Base-by-base conservation (phyloP, 192 early-diverging fungal species). In the Backusella sp. region DNA sequence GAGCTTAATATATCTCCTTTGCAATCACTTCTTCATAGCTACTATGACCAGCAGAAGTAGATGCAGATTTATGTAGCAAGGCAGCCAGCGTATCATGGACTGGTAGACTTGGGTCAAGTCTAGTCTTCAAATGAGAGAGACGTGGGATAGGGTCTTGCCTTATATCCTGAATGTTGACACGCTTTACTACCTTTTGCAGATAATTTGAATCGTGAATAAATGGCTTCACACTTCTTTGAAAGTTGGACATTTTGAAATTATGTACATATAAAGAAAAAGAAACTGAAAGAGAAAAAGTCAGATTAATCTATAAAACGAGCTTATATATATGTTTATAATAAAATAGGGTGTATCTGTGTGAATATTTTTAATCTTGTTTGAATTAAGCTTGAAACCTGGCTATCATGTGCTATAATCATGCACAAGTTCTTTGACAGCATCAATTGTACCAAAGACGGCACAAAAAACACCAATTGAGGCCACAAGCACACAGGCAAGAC, bases 391-490 rank as follows among this genome's bases (percentile, higher is more conserved):
- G 56, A 28, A 62, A 62, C 56, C 56, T 28, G 26, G 8, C 7
- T 69, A 39, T 69, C 34, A 69, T 69, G 37, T 41, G 34, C 11
- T 23, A 69, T 69, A 69, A 23, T 69, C 68, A 39, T 69, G 35
- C 34, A 69, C 36, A 39, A 93, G 85, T 2, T 83, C 82, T 78
- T 87, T 88, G 77, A 91, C 84, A 4, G 91, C 87, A 73, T 91
- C 88, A 30, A 91, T 83, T 36, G 85, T 88, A 32, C 91, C 91
- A 81, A 90, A 86, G 37, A 88, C 78, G 30, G 84, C 88, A 5
- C 85, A 86, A 78, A 88, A 70, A 23, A 91, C 75, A 28, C 91
- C 92, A 36, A 92, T 84, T 35, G 86, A 23, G 28, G 89, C 70
- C 42, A 91, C 87, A 21, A 85, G 26, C 30, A 86, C 73, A 37